These are phyloP conservation scores for Pseudogymnoascus sp. DNA, from an alignment of 2,329 filamentous ascomycete genomes.

Conservation along the genomic window DNA sequence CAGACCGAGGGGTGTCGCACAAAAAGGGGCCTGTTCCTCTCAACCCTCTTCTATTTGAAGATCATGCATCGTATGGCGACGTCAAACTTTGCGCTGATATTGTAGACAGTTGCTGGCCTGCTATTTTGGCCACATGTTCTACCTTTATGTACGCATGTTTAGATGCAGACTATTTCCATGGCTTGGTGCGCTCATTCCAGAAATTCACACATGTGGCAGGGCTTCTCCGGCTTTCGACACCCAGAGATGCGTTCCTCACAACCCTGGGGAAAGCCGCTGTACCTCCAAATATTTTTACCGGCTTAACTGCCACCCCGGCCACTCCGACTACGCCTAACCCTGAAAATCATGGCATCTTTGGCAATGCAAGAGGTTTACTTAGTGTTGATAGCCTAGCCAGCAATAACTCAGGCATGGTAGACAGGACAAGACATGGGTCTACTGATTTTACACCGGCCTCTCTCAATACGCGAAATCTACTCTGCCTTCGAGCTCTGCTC, in stretches of 20 bases:
- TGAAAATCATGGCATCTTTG: slow-evolving; percentile 52
- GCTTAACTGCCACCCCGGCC: slow-evolving; percentile 41
- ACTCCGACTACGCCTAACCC: slow-evolving; percentile 37
- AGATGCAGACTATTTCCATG: slow-evolving; percentile 89
- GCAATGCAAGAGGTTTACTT: slow-evolving; percentile 62
- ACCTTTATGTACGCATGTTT: slow-evolving; percentile 89
- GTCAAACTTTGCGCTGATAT: slow-evolving; percentile 72
- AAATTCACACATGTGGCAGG: slow-evolving; percentile 93
- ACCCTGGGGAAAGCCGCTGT: slow-evolving; percentile 90
- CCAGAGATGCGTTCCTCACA: slow-evolving; percentile 88
- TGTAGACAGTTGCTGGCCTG: slow-evolving; percentile 90
- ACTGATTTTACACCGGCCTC: slow-evolving; percentile 44
- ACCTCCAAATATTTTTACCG: slow-evolving; percentile 65
- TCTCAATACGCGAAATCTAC: slow-evolving; percentile 78
- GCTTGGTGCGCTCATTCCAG: slow-evolving; percentile 84
- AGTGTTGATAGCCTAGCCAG: slow-evolving; percentile 64
- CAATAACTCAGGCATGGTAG: slow-evolving; percentile 45
- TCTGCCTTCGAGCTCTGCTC: slow-evolving; percentile 83
- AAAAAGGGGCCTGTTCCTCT: slow-evolving; percentile 69
- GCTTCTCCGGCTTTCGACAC: slow-evolving; percentile 71
- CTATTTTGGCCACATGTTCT: slow-evolving; percentile 86
- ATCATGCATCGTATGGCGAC: slow-evolving; percentile 61
- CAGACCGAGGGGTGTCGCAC: slow-evolving; percentile 57
- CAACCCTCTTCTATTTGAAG: slow-evolving; percentile 70
- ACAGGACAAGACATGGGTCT: slow-evolving; percentile 51